Evolutionary conservation across 305 asterid species (phyloP).

Genomic region (Fraxinus xanthoxyloides): DNA sequence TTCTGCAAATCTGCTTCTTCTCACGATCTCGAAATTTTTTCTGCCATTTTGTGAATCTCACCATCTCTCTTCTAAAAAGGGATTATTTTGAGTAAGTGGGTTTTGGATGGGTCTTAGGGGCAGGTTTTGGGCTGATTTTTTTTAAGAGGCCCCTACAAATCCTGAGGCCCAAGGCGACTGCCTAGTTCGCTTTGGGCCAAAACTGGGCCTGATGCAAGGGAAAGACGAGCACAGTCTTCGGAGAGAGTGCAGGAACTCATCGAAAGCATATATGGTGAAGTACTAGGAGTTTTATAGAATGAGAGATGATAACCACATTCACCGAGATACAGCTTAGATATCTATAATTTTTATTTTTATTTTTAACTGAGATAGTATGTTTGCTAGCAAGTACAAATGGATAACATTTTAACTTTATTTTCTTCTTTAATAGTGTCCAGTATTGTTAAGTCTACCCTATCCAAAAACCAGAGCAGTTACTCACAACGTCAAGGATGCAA

Average conservation of each 20-base stretch:
- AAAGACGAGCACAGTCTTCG: background rate
- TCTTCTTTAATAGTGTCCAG: background rate
- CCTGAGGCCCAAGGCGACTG: background rate
- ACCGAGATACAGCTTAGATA: background rate
- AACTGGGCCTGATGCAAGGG: background rate
- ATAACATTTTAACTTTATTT: background rate
- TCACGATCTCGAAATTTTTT: background rate
- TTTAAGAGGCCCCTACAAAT: background rate
- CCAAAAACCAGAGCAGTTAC: slow-evolving; percentile 24
- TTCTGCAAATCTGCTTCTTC: background rate
- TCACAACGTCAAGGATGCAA: slow-evolving; percentile 79
- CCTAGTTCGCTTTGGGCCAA: background rate
- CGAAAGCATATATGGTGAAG: background rate
- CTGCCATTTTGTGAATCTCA: background rate
- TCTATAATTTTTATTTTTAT: background rate
- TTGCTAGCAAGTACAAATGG: background rate
- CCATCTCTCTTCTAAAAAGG: background rate
- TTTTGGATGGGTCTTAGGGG: background rate
- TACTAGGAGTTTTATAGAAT: background rate
- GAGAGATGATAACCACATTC: background rate
- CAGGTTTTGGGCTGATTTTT: background rate
- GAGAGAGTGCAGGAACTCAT: background rate
- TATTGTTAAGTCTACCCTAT: background rate
- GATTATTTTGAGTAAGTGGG: background rate
- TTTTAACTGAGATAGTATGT: background rate